Evolutionary conservation across 2,329 filamentous ascomycete genomes (phyloP), one percentile per base, ranked within the genome.

Genomic region (Calonectria pauciramosa): DNA sequence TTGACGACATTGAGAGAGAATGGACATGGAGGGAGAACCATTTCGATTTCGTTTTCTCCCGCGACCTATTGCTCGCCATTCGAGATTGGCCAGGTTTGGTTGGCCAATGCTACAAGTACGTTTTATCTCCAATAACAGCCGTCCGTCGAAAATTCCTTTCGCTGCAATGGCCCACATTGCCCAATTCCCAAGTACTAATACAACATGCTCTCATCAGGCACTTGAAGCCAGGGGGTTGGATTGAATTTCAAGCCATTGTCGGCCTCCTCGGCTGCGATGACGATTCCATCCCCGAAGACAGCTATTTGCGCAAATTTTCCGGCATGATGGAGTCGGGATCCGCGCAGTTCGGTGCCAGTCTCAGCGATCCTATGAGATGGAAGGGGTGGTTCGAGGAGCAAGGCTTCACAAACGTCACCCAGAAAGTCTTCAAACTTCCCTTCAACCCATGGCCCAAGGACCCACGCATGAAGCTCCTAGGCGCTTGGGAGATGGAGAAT

Each of bases 391-490:
- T 91, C 65, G 81, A 84, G n/a, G 86, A 87, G 3, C 88, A 87
- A 0, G 90, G 90, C 0, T 91, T 91, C 76, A 81, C 83, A 51
- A 85, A 90, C 72, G 86, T 92, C 0, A 81, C 82, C 0, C 86
- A 90, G 75, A 82, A 84, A 6, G 80, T 88, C 11, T 88, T 84
- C 77, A 88, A 87, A 80, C 85, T 89, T 77, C 89, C 89, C 0
- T 84, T 86, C 69, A 88, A 87, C 75, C 82, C 85, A 2, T 91
- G 89, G 89, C 86, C 88, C 0, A 88, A 87, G 56, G 87, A 89
- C 38, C 84, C 84, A 9, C 86, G 86, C 20, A 84, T 89, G 71
- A 91, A 90, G 78, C 86, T 90, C 47, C 77, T 90, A 4, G 89
- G 89, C 38, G 74, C 70, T 32, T 77, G 78, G 78, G 78, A 80